phyloP scores from a whole-genome alignment of 75 land plant genomes.

The Chamaecyparis obtusa region DNA sequence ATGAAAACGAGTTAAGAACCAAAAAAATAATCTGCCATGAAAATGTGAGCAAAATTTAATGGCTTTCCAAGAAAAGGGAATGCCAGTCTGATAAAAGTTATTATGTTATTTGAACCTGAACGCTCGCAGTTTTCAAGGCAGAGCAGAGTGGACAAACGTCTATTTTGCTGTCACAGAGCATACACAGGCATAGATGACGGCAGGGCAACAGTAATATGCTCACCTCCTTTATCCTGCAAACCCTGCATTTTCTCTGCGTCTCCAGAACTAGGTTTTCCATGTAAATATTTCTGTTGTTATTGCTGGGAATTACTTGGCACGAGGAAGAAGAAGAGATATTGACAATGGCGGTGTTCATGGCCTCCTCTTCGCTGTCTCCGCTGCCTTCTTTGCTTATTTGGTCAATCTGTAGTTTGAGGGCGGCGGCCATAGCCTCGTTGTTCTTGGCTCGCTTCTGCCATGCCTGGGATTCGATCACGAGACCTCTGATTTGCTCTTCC shows the following conservation, averaged over 20 bases:
- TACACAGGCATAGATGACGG: constrained; percentile 68
- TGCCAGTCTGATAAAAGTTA: not conserved
- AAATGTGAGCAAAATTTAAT: too few species aligned
- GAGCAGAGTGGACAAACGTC: constrained; percentile 53
- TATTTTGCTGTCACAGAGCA: constrained; percentile 29
- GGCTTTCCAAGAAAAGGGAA: not conserved
- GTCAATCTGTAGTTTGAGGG: constrained; percentile 38
- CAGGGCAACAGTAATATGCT: constrained; percentile 64
- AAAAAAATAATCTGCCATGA: too few species aligned
- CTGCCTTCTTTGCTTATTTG: constrained; percentile 15
- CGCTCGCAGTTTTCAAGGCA: constrained; percentile 27
- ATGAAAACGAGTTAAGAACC: too few species aligned
- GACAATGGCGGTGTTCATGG: not conserved
- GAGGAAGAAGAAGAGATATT: not conserved
- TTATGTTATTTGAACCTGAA: constrained; percentile 57
- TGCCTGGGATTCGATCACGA: constrained; percentile 26
- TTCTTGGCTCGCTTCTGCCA: constrained; percentile 41
- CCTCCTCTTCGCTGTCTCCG: constrained; percentile 16
- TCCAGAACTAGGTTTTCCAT: constrained; percentile 5
- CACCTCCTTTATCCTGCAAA: constrained; percentile 44
- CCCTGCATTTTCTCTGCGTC: constrained; percentile 25
- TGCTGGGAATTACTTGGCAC: not conserved
- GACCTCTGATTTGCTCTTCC: constrained; percentile 31
- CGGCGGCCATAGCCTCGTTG: constrained; percentile 27
- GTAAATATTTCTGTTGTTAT: not conserved